Evolutionary conservation across 495 filamentous ascomycete species (phyloP).

Genomic region (Tuber borchii): DNA sequence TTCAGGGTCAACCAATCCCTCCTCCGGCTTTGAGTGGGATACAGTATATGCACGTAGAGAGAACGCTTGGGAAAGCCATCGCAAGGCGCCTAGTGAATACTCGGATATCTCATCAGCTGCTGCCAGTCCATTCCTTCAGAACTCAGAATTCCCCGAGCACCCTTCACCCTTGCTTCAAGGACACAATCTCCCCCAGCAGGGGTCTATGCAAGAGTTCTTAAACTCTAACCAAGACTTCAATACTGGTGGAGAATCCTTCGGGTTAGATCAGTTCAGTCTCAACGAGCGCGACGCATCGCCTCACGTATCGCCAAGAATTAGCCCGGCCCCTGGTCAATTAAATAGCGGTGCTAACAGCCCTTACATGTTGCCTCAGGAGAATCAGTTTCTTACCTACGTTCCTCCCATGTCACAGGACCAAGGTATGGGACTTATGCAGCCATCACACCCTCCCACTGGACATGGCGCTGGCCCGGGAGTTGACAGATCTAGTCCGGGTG

Average conservation of each 20-base stretch:
- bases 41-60: slow-evolving; percentile 47
- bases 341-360: slow-evolving; percentile 49
- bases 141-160: slow-evolving; percentile 71
- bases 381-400: slow-evolving; percentile 48
- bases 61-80: slow-evolving; percentile 63
- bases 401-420: slow-evolving; percentile 50
- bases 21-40: slow-evolving; percentile 61
- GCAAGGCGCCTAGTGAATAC: slow-evolving; percentile 79
- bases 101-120: slow-evolving; percentile 78
- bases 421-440: slow-evolving; percentile 49
- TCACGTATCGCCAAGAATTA: slow-evolving; percentile 32
- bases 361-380: slow-evolving; percentile 62
- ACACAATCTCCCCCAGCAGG: slow-evolving; percentile 54
- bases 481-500: slow-evolving; percentile 60
- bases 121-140: slow-evolving; percentile 71
- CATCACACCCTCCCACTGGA: slow-evolving; percentile 51
- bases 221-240: slow-evolving; percentile 50
- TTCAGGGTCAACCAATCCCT: slow-evolving; percentile 52
- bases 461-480: slow-evolving; percentile 43
- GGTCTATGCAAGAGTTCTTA: slow-evolving; percentile 67
- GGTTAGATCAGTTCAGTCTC: slow-evolving; percentile 61
- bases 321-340: slow-evolving; percentile 44
- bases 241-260: slow-evolving; percentile 34
- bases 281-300: slow-evolving; percentile 53
- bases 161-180: slow-evolving; percentile 74